Conservation (phyloP, 2,329 filamentous ascomycete species). For the Dendryphion nanum region DNA sequence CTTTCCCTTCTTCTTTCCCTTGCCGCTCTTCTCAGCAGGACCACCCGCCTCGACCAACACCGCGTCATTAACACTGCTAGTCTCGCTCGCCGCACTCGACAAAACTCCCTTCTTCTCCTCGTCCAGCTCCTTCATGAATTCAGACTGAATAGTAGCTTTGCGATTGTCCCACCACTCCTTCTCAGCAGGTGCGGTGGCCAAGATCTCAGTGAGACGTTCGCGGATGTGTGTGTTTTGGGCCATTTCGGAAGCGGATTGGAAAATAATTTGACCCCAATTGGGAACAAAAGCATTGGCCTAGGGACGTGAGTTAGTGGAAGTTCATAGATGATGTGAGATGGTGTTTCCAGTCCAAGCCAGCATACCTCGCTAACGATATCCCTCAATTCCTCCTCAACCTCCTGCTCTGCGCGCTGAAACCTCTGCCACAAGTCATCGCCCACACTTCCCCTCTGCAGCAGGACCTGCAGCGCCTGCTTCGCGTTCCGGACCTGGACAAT, state of each 20-base stretch:
- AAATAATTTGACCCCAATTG: constrained; percentile 91
- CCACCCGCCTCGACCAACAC: constrained; percentile 71
- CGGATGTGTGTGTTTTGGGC: constrained; percentile 78
- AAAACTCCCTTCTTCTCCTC: constrained; percentile 50
- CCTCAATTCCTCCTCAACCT: constrained; percentile 93
- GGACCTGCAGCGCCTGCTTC: constrained; percentile 79
- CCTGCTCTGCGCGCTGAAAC: constrained; percentile 88
- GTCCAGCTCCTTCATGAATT: constrained; percentile 84
- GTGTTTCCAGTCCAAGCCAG: not conserved
- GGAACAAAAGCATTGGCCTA: constrained; percentile 88
- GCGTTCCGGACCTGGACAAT: constrained; percentile 85
- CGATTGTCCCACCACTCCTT: constrained; percentile 92
- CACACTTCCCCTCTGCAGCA: constrained; percentile 87
- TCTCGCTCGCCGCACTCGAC: not conserved
- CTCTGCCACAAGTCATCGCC: constrained; percentile 95
- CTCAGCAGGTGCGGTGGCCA: constrained; percentile 68
- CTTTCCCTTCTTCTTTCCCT: constrained; percentile 58
- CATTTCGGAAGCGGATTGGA: constrained; percentile 97
- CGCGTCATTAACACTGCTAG: constrained; percentile 65
- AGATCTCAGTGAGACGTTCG: constrained; percentile 71
- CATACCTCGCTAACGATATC: constrained; percentile 90
- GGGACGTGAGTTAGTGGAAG: not conserved
- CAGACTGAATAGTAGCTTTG: constrained; percentile 67
- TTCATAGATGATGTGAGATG: not conserved
- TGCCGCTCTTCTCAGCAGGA: constrained; percentile 44